Conservation (phyloP, 768 basidiomycete genomes). For the Russula compacta region DNA sequence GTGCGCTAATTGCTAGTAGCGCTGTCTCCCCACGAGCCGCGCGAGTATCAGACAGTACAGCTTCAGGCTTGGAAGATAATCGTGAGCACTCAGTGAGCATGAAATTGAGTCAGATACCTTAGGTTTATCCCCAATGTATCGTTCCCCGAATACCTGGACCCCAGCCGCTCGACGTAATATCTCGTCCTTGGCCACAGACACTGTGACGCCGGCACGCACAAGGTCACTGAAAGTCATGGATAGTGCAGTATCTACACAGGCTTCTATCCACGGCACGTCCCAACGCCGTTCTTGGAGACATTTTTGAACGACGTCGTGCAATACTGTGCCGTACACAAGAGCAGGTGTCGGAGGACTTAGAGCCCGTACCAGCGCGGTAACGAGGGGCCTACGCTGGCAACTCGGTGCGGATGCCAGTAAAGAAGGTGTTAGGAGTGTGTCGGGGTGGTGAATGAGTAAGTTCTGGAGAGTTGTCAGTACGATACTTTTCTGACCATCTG, state of each 20-base stretch:
- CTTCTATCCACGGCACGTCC: slow-evolving; percentile 55
- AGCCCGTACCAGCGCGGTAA: slow-evolving; percentile 54
- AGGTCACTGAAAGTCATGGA: slow-evolving; percentile 49
- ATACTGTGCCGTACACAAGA: slow-evolving; percentile 84
- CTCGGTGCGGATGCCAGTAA: slow-evolving; percentile 74
- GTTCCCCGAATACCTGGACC: slow-evolving; percentile 50
- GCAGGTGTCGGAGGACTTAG: slow-evolving; percentile 53
- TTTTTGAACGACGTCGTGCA: slow-evolving; percentile 85
- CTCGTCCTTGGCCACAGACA: slow-evolving; percentile 60
- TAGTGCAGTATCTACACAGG: slow-evolving; percentile 48
- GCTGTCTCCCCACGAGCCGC: slow-evolving; percentile 39
- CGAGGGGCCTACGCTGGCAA: slow-evolving; percentile 81
- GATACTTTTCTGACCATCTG: slow-evolving; percentile 30
- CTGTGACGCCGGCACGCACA: slow-evolving; percentile 45
- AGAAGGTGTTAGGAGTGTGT: slow-evolving; percentile 85
- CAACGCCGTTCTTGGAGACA: slow-evolving; percentile 56
- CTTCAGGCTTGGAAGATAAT: slow-evolving; percentile 40
- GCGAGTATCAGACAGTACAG: slow-evolving; percentile 60
- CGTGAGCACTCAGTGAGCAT: slow-evolving; percentile 1
- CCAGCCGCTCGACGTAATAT: slow-evolving; percentile 55
- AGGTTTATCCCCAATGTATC: slow-evolving; percentile 55
- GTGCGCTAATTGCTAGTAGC: slow-evolving; percentile 58
- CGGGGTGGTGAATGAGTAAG: slow-evolving; percentile 82
- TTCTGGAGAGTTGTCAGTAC: slow-evolving; percentile 54
- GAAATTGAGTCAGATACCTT: slow-evolving; percentile 37